Evolutionary conservation across 2,329 filamentous ascomycete genomes (phyloP), one percentile per base, ranked within the genome.

Genomic region (Clathrospora elynae): DNA sequence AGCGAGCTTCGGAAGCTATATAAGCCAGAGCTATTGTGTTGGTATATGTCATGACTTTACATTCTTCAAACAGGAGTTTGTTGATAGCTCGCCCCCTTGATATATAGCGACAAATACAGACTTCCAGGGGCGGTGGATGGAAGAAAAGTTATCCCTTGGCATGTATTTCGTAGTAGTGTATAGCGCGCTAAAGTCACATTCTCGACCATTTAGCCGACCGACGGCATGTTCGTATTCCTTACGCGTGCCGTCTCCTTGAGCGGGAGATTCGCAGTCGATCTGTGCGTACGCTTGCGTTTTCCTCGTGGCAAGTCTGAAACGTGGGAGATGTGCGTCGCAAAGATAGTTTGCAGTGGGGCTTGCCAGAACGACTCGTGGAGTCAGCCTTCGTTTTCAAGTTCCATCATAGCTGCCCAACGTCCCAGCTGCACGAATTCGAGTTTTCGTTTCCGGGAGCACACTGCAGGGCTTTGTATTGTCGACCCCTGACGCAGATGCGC

Each of bases 191-290:
- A 42, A 16, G 23, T 25, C 38, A 42, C 11, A 25, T 29, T 37
- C 23, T 37, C 23, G 23, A 42, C 22, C 9, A 30, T 24, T 33
- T 31, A 36, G 28, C 43, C 43, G 39, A 42, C 40, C 22, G 14
- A n/a, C n/a, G n/a, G n/a, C n/a, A n/a, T 35, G n/a, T 16, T 34
- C 17, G 31, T 20, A 23, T 28, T 19, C 42, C 20, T 42, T 35
- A 36, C 43, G 31, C 46, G 37, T 35, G 35, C 37, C 31, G 36
- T 20, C 43, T 39, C 36, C 26, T 37, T 36, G 45, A 32, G 48
- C 48, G 48, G 44, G 48, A 51, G 48, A 48, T 48, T 51, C 41
- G 44, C 48, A 44, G 35, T 36, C 31, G 43, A 51, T 48, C 44
- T 32, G 39, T 48, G 39, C 44, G 35, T 20, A 34, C 19, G 28